Base-by-base conservation (phyloP, 2,329 filamentous ascomycete species). In the Paracamarosporium sp. region DNA sequence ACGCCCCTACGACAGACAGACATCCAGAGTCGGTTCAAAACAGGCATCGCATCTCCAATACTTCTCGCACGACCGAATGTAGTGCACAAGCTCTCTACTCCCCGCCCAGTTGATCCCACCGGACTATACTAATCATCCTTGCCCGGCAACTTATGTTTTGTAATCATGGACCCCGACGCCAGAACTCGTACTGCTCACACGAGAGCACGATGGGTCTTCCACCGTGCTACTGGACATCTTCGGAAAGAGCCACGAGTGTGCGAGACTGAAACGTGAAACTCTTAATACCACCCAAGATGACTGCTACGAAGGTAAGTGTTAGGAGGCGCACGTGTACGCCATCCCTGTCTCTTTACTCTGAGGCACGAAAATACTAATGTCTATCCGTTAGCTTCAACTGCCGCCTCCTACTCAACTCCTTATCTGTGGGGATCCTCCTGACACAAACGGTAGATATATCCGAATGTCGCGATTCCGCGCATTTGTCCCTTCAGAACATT, bases 381-480 rank as follows among this genome's bases (percentile, higher is more conserved):
- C 8, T 33, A 17, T 6, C 4, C 33, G 20, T 22, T 30, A 55
- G 30, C 46, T 53, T 7, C 24, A 17, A 25, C 7, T 20, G 24
- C 46, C 45, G n/a, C 27, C 27, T 36, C 20, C 41, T 24, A 9
- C 3, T n/a, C 33, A 17, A 28, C 24, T 20, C 36, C 30, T 33
- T 4, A 4, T 38, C 2, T 50, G 47, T 50, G 33, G 47, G 15
- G 31, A 50, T 17, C 33, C 5, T 22, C 33, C 47, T 33, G 68
- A 83, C 62, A 66, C 72, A 24, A 81, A 84, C 57, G 85, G 84
- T 11, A 78, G 80, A 12, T 87, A 86, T 65, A 76, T 79, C 2
- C 80, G 85, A 17, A 82, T 82, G 59, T 85, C 84, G 50, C 71
- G 75, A 1, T 89, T 89, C 67, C 84, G 87, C 9, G 76, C 83